Conservation (phyloP, 1,284 basidiomycete species). For the Boletus sp. region DNA sequence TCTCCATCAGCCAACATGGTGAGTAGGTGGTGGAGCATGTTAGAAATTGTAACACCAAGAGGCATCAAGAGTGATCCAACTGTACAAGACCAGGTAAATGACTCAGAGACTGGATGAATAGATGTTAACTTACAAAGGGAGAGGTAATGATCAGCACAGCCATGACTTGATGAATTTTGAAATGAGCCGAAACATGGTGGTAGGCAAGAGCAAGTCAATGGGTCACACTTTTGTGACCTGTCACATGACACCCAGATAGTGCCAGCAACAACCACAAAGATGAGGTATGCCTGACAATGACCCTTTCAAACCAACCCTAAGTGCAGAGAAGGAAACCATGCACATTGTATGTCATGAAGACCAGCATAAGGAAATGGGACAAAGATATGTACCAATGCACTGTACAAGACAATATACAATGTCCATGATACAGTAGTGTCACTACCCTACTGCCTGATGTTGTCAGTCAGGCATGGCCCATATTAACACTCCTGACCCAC, state of each 20-base stretch:
- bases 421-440: slow-evolving; percentile 53
- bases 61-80: no score
- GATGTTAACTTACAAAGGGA: no score
- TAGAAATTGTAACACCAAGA: no score
- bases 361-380: slow-evolving; percentile 86
- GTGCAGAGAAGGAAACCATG: slow-evolving; percentile 22
- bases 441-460: neutral
- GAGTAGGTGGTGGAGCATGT: no score
- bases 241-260: no score
- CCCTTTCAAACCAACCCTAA: neutral
- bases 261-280: slow-evolving; percentile 71
- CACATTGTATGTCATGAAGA: slow-evolving; percentile 90
- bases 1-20: slow-evolving; percentile 43
- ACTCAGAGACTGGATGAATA: no score
- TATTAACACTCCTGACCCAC: slow-evolving; percentile 38
- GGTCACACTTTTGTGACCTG: no score
- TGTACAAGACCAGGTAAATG: no score
- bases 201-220: no score
- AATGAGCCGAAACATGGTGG: no score
- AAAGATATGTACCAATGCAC: slow-evolving; percentile 65
- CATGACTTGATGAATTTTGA: no score
- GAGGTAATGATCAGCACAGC: no score
- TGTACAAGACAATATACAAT: slow-evolving; percentile 67
- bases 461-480: neutral
- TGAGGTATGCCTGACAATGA: slow-evolving; percentile 68